phyloP scores from a whole-genome alignment of 2,329 filamentous ascomycete genomes.

The Fusarium xyrophilum region DNA sequence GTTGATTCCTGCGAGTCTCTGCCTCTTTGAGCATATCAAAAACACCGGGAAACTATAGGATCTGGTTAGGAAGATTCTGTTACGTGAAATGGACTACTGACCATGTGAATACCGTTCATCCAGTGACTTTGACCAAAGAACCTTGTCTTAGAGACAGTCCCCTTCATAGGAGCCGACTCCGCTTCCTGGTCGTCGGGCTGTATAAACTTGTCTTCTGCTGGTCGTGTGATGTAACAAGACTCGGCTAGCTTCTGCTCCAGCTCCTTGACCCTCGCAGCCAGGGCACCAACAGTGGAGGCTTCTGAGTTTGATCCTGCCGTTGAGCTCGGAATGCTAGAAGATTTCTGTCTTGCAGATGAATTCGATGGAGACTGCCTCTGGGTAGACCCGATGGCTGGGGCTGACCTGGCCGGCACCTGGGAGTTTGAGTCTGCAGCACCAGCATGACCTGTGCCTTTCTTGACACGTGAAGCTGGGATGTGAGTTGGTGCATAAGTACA shows the following conservation, averaged over 20 bases:
- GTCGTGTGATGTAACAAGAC: slow-evolving; percentile 35
- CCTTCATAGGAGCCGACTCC: slow-evolving; percentile 38
- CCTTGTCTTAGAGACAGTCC: slow-evolving; percentile 52
- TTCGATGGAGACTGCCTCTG: slow-evolving; percentile 5
- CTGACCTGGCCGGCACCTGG: slow-evolving; percentile 33
- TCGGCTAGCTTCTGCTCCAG: slow-evolving; percentile 53
- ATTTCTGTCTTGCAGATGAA: background rate
- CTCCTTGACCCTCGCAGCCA: slow-evolving; percentile 50
- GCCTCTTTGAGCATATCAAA: slow-evolving; percentile 39
- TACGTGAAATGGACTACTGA: slow-evolving; percentile 37
- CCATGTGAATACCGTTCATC: slow-evolving; percentile 54
- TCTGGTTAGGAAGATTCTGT: background rate
- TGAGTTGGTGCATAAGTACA: slow-evolving; percentile 60
- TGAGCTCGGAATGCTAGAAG: slow-evolving; percentile 40
- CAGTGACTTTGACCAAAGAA: slow-evolving; percentile 60
- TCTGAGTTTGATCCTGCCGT: slow-evolving; percentile 39
- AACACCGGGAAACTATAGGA: slow-evolving; percentile 43
- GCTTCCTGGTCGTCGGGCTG: background rate
- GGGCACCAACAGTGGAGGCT: slow-evolving; percentile 42
- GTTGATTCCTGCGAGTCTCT: slow-evolving; percentile 41
- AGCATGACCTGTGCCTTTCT: slow-evolving; percentile 22
- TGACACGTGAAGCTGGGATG: slow-evolving; percentile 40
- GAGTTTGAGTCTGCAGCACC: slow-evolving; percentile 5
- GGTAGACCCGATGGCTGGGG: slow-evolving; percentile 6
- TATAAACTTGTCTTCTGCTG: slow-evolving; percentile 21